Evolutionary conservation across 345 rosid species (phyloP).

Genomic region (Lenwebbia sp.): DNA sequence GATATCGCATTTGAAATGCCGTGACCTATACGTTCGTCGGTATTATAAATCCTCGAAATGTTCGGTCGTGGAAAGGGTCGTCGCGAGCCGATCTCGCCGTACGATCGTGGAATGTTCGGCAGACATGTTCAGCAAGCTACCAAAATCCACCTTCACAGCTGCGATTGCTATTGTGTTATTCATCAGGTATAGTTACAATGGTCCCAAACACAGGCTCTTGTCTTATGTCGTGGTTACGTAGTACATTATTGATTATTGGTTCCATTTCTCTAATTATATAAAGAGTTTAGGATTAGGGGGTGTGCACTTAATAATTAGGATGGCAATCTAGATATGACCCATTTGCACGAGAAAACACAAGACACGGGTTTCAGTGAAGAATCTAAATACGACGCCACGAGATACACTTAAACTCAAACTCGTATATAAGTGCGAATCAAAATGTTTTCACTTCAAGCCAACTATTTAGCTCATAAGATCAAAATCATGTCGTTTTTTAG

Average conservation of each 20-base stretch:
- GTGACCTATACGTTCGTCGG: rapidly evolving
- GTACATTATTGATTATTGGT: rapidly evolving
- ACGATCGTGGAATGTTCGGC: neutral
- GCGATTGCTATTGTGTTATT: rapidly evolving
- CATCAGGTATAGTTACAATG: rapidly evolving
- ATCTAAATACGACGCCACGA: rapidly evolving
- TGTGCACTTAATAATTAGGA: neutral
- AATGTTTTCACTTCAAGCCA: neutral
- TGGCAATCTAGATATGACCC: too few species aligned
- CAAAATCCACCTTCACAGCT: neutral
- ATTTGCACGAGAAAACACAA: too few species aligned
- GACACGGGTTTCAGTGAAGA: too few species aligned
- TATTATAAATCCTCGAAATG: too few species aligned
- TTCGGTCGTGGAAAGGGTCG: neutral
- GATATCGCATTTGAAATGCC: too few species aligned
- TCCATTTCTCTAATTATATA: neutral
- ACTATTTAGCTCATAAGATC: neutral
- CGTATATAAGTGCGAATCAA: too few species aligned
- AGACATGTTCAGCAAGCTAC: too few species aligned
- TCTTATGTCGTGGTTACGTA: rapidly evolving
- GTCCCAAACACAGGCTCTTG: neutral
- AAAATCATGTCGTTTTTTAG: too few species aligned
- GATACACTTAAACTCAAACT: neutral
- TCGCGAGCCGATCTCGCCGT: neutral
- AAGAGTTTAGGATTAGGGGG: neutral